Base-by-base conservation (phyloP, 768 basidiomycete genomes). In the Hypsizygus marmoreus region DNA sequence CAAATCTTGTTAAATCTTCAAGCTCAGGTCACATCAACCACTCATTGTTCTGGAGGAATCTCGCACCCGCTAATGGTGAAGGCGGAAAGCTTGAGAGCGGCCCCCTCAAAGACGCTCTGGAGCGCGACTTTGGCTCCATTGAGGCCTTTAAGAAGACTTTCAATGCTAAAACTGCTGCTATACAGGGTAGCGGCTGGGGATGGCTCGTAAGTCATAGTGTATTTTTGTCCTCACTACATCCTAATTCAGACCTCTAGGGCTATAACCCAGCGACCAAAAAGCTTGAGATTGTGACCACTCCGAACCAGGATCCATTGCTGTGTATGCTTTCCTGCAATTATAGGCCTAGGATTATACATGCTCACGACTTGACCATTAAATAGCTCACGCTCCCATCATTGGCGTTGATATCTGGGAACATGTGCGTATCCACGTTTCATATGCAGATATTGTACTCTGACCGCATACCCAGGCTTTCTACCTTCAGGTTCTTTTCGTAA, bases 381-480 rank as follows among this genome's bases (percentile, higher is more conserved):
- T 59, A 90, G 90, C 86, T 3, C 90, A 94, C 68, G 76, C 79
- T 13, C 94, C 95, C 14, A 86, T 99, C 61, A 81, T 99, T 62
- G 97, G 97, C 25, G 85, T 98, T 54, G 95, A 99, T 69, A 87
- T 98, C 59, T 98, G 95, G 95, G 91, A 94, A 67, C 92, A 95
- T 67, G 86, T 86, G 57, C 32, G 84, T 77, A 14, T 48, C 4
- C 47, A 19, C 43, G 33, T 28, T 39, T 6, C 5, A 13, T 40
- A 19, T 17, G 57, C 3, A 41, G 22, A 14, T 49, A 49, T 20
- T 43, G 14, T 32, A 31, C 41, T 29, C 47, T 49, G 37, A 23
- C 38, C 2, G 14, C 41, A 13, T 50, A 44, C 12, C 3, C 52
- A 85, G 80, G 86, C 86, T n/a, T 89, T 84, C 67, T 88, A 90